phyloP scores from a whole-genome alignment of 768 basidiomycete genomes.

The Boletellus sp. region DNA sequence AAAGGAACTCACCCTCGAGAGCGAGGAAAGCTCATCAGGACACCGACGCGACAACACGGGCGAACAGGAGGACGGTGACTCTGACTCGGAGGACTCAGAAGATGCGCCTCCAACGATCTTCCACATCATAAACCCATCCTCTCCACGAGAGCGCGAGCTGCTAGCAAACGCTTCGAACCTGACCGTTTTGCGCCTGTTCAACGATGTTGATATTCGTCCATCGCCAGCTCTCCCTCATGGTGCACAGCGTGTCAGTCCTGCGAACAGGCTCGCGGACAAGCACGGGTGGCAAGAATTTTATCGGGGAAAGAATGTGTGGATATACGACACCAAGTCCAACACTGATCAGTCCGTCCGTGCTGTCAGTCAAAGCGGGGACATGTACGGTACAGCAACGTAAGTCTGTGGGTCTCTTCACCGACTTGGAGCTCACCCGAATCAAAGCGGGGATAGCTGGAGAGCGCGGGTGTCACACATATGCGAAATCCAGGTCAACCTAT shows the following conservation, averaged over 20 bases:
- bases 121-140: conserved; percentile 46
- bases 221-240: conserved; percentile 47
- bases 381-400: conserved; percentile 78
- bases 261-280: conserved; percentile 58
- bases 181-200: conserved; percentile 61
- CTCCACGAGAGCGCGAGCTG: conserved; percentile 37
- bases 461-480: conserved; percentile 64
- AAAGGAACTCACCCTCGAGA: conserved; percentile 43
- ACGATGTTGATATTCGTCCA: conserved; percentile 63
- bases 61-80: conserved; percentile 13
- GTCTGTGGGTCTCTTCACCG: conserved; percentile 23
- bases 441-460: conserved; percentile 80
- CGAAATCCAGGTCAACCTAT: conserved; percentile 69
- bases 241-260: conserved; percentile 43
- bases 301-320: conserved; percentile 64
- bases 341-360: conserved; percentile 62
- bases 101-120: conserved; percentile 44
- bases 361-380: conserved; percentile 57
- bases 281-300: conserved; percentile 74
- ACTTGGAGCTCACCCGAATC: conserved; percentile 4
- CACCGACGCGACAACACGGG: conserved; percentile 19
- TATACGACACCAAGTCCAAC: conserved; percentile 69
- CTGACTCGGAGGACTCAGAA: conserved; percentile 31
- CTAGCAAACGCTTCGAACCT: conserved; percentile 61
- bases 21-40: conserved; percentile 20